A percentile compares a stretch with the other conserved stretches of the same genome.
Evolutionary conservation across 306 rosid species (phyloP).

Genomic region (Cajanus cajan): DNA sequence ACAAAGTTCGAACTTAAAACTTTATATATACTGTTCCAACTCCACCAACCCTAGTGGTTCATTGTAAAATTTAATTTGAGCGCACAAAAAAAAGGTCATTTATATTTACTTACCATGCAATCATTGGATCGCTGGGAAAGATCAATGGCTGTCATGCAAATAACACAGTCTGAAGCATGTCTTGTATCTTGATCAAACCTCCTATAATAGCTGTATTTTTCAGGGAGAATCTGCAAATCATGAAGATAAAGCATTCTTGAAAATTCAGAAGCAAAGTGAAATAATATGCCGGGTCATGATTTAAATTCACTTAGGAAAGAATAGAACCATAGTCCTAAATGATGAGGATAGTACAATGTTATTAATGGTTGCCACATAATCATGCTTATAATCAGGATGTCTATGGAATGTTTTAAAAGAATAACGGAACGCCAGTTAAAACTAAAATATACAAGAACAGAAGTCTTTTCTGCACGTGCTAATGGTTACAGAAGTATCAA

Average conservation of each 20-base stretch:
- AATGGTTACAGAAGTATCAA: background rate
- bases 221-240: constrained; percentile 79
- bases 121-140: constrained; percentile 57
- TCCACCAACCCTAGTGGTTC: too few species aligned
- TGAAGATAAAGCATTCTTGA: constrained; percentile 13
- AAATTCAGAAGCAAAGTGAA: constrained; percentile 5
- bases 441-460: background rate
- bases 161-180: constrained; percentile 79
- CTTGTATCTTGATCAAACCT: constrained; percentile 57
- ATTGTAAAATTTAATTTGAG: background rate
- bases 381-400: background rate
- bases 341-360: background rate
- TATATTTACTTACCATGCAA: constrained; percentile 67
- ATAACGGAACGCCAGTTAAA: background rate
- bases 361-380: background rate
- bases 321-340: constrained; percentile 3
- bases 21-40: too few species aligned
- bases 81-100: background rate
- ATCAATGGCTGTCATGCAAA: constrained; percentile 92
- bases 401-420: background rate
- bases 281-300: background rate
- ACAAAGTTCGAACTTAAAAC: too few species aligned
- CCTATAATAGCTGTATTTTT: constrained; percentile 86
- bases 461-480: background rate
- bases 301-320: background rate